phyloP scores from a whole-genome alignment of 768 basidiomycete genomes.

The Lentinula guzmanii region DNA sequence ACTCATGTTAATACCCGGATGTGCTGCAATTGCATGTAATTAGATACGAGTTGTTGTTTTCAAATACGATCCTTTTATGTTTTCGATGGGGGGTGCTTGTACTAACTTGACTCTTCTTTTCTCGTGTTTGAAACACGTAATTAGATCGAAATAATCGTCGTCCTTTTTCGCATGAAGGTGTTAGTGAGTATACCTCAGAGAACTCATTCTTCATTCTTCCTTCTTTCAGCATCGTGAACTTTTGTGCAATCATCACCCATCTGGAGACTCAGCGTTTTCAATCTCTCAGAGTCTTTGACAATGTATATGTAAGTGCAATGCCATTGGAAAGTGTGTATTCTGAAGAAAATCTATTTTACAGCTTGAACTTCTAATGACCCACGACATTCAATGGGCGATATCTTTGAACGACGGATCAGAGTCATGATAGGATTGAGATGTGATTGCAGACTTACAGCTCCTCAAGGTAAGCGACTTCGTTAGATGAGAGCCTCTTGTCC shows the following conservation, averaged over 20 bases:
- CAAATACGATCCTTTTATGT: not conserved
- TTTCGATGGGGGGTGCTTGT: no score
- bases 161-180: no score
- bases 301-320: no score
- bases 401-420: slow-evolving; percentile 18
- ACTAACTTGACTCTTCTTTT: no score
- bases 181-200: no score
- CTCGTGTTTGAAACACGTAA: no score
- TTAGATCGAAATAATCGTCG: no score
- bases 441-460: slow-evolving; percentile 25
- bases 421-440: slow-evolving; percentile 40
- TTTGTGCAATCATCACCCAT: no score
- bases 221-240: no score
- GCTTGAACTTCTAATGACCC: not conserved
- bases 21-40: not conserved
- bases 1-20: not conserved
- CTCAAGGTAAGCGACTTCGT: not conserved
- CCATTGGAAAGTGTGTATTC: not conserved
- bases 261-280: no score
- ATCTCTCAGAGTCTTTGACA: no score
- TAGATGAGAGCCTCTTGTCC: not conserved
- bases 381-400: not conserved
- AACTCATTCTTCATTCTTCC: no score
- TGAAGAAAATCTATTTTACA: not conserved
- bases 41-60: not conserved